Base-by-base conservation (phyloP, 2,329 filamentous ascomycete genomes). In the Capronia coronata region DNA sequence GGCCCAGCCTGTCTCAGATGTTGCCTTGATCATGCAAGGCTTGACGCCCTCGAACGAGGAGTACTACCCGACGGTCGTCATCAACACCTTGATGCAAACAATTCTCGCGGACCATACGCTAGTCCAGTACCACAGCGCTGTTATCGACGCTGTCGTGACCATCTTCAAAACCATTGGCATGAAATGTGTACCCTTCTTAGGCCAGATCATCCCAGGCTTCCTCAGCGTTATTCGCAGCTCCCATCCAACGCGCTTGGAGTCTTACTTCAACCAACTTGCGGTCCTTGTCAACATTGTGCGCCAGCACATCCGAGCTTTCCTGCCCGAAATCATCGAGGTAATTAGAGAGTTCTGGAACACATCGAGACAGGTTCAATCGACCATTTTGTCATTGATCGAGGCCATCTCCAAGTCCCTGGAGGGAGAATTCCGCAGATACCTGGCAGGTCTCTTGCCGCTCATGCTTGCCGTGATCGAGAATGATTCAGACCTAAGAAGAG, bases 111-210 rank as follows among this genome's bases (percentile, higher is more conserved):
- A 98, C 60, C 82, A 83, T 21, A 97, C 93, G 0, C 75, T 98
- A 3, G 80, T 84, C 10, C 87, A 94, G 62, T 91, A 95, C 61
- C 94, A 98, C 63, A 91, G 89, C 2, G 82, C 85, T 9, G 91
- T 97, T 11, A 93, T 98, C 44, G 93, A 97, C 66, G 93, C 93
- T 3, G 94, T 98, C 61, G 97, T 98, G 83, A 95, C 88, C 60
- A 98, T 98, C 51, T 98, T 98, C 70, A 87, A 93, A 60, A 98
- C 94, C 0, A 77, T 98, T 53, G 93, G 93, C 1, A 72, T 98
- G 60, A 95, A 97, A 65, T 98, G 93, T 65, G 91, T 98, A 7
- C 86, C 88, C 0, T 98, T 97, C 67, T 79, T 98, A 1, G 86
- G 87, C 53, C 85, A 93, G 53, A 96, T 98, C 54, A 87, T 98